Evolutionary conservation across 768 basidiomycete species (phyloP).

Genomic region (Suillus subluteus): DNA sequence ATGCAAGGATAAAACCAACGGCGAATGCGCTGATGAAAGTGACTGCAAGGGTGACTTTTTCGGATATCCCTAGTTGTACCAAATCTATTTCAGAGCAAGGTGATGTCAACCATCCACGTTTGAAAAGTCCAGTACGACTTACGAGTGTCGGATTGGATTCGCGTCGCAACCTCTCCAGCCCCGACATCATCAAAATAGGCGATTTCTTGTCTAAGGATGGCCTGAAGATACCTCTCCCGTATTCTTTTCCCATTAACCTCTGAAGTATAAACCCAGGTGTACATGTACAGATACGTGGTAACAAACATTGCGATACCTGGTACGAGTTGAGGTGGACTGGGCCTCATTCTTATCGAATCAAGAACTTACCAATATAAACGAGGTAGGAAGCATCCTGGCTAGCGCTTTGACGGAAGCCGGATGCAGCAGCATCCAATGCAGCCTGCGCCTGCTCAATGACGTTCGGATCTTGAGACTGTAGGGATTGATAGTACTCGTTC

Average conservation of each 20-base stretch:
- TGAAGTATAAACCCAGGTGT: constrained; percentile 38
- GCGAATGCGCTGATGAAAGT: constrained; percentile 47
- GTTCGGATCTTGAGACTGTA: constrained; percentile 20
- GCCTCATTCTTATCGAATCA: constrained; percentile 11
- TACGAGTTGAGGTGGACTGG: not conserved
- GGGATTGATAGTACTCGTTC: constrained; percentile 7
- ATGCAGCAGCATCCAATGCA: constrained; percentile 15
- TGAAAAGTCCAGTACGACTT: not conserved
- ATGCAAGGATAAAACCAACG: constrained; percentile 51
- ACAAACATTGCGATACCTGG: constrained; percentile 50
- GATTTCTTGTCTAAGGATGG: constrained; percentile 54
- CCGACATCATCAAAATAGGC: constrained; percentile 50
- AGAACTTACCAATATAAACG: constrained; percentile 39
- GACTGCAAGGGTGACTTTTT: constrained; percentile 49
- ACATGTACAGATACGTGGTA: constrained; percentile 46
- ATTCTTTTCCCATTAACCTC: constrained; percentile 53
- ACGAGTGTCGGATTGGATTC: constrained; percentile 39
- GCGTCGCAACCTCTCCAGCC: constrained; percentile 60
- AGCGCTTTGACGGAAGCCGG: constrained; percentile 32
- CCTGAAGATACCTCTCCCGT: constrained; percentile 50
- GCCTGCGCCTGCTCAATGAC: constrained; percentile 8
- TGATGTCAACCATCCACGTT: not conserved
- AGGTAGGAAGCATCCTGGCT: constrained; percentile 42
- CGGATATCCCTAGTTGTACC: constrained; percentile 56
- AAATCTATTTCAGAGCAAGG: constrained; percentile 29